Conservation (phyloP, 345 rosid genomes). For the Eucalyptus sp. region DNA sequence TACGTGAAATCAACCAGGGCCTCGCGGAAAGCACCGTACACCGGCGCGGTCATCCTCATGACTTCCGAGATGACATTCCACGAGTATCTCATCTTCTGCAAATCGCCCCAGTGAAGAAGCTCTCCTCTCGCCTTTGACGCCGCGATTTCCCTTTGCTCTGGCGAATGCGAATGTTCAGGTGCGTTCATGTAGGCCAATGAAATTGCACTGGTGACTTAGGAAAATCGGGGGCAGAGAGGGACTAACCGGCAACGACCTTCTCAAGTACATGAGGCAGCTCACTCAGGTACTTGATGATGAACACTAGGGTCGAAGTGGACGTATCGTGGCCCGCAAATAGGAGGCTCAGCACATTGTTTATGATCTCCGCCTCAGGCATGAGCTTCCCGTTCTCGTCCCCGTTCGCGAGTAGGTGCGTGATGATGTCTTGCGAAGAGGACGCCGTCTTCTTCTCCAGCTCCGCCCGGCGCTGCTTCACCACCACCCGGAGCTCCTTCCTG, state of each 20-base stretch:
- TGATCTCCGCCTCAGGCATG: conserved; percentile 6
- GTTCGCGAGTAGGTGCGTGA: neutral
- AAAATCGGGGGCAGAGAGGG: neutral
- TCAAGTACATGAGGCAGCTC: conserved; percentile 6
- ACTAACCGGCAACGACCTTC: conserved; percentile 1
- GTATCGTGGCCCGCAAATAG: conserved; percentile 11
- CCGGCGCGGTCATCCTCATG: neutral
- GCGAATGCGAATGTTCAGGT: neutral
- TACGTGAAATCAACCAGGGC: conserved; percentile 20
- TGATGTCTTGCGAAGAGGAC: neutral
- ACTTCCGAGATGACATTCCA: neutral
- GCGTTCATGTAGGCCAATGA: neutral
- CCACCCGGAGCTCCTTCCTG: neutral
- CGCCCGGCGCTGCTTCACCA: neutral
- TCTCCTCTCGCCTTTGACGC: neutral
- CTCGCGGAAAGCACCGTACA: neutral
- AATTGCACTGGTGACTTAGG: neutral
- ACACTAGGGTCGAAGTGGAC: neutral
- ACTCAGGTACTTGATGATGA: conserved; percentile 2
- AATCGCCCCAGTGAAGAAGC: neutral
- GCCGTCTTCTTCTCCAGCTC: neutral
- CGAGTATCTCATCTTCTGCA: neutral
- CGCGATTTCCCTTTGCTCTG: neutral
- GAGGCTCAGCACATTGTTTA: neutral
- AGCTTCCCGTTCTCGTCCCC: conserved; percentile 4